Evolutionary conservation across 108 stramenopile genomes (phyloP), one percentile per base, ranked within the genome.

Genomic region (Schizochytrium sp.): DNA sequence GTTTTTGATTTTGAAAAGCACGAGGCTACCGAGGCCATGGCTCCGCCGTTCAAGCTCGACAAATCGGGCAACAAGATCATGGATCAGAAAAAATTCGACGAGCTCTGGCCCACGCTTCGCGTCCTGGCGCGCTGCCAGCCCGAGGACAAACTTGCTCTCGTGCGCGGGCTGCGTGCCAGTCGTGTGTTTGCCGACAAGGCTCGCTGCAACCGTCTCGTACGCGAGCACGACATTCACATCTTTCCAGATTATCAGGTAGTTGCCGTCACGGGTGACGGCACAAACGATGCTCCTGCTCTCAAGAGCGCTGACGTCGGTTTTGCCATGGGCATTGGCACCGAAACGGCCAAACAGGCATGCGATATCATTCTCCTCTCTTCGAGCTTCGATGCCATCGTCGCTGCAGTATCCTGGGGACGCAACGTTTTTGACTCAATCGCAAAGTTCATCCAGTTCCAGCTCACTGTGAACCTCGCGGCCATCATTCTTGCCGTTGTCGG

Each of bases 201-300:
- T 69, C 91, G 92, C 83, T 95, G 95, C 95, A 44, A 90, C 10
- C 92, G 92, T 90, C 90, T 87, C 5, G 94, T 94, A 58, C 95
- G 94, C 29, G 92, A 92, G n/a, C 90, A 87, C 57, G 92, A 95
- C 88, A 96, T 87, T 47, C 90, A 58, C 90, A 95, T 14, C 91
- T 96, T 28, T 94, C 95, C 95, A 44, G 96, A 96, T 91, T 92
- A 95, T 1, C 97, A 97, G 91, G 98, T 99, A 1, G 96, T 99
- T 72, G 97, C 97, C 58, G 97, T 98, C 93, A 99, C 99, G 2
- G 99, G 99, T 60, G 99, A 99, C 92, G 99, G 99, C 53, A 98
- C 99, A 12, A 99, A 99, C 91, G 98, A 99, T 90, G 99, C 99
- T 23, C 99, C 98, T 25, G 98, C 99, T 2, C 93, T 99, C 72